Evolutionary conservation across 768 basidiomycete genomes (phyloP).

Genomic region (Cystobasidium onofrii): DNA sequence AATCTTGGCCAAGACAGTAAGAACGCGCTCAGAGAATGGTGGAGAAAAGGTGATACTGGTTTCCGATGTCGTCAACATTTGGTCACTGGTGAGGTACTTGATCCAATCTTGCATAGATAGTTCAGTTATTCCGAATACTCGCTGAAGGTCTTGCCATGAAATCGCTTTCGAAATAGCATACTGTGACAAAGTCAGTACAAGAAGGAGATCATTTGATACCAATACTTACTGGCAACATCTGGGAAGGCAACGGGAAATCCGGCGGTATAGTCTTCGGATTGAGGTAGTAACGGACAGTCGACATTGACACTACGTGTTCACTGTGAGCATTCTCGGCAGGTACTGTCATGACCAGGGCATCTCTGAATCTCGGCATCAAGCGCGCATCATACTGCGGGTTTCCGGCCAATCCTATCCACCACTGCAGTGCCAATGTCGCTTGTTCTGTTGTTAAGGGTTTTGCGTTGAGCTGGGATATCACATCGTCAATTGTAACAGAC

Average conservation of each 20-base stretch:
- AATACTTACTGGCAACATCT: constrained; percentile 55
- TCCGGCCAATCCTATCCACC: constrained; percentile 62
- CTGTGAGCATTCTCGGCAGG: constrained; percentile 44
- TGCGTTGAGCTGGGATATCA: constrained; percentile 64
- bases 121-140: constrained; percentile 69
- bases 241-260: constrained; percentile 66
- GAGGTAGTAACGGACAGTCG: constrained; percentile 62
- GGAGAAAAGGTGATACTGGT: constrained; percentile 61
- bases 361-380: constrained; percentile 57
- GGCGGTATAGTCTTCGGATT: constrained; percentile 61
- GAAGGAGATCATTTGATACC: neutral
- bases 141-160: constrained; percentile 50
- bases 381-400: constrained; percentile 44
- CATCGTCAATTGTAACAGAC: constrained; percentile 69
- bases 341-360: constrained; percentile 58
- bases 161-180: constrained; percentile 59
- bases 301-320: constrained; percentile 58
- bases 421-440: constrained; percentile 71
- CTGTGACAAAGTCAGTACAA: neutral
- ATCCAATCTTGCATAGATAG: constrained; percentile 70
- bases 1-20: constrained; percentile 55
- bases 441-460: constrained; percentile 65
- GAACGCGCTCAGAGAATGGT: constrained; percentile 70
- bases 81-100: constrained; percentile 54
- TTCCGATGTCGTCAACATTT: constrained; percentile 48